phyloP scores from a whole-genome alignment of 2,329 filamentous ascomycete genomes.

The Aureobasidium leucospermi region DNA sequence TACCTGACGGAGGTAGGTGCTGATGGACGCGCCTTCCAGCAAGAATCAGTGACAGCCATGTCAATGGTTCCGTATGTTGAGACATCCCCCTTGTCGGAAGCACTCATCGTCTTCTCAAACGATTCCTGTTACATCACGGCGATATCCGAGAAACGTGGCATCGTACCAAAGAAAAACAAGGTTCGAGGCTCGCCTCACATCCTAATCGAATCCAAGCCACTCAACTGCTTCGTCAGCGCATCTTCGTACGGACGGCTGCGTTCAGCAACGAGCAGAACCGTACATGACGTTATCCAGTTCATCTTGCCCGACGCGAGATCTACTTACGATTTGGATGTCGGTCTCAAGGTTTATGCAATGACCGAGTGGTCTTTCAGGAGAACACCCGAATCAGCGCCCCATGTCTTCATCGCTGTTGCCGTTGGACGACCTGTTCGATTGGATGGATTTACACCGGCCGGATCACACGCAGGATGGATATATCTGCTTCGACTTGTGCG shows the following conservation, averaged over 20 bases:
- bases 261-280: neutral
- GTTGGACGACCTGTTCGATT: conserved; percentile 30
- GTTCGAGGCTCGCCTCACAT: conserved; percentile 36
- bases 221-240: conserved; percentile 44
- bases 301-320: conserved; percentile 12
- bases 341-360: conserved; percentile 54
- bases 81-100: neutral
- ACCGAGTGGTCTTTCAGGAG: conserved; percentile 53
- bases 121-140: conserved; percentile 42
- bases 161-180: conserved; percentile 34
- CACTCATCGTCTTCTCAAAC: neutral
- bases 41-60: conserved; percentile 28
- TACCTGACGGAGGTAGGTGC: conserved; percentile 29
- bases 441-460: conserved; percentile 3
- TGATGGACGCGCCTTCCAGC: conserved; percentile 24
- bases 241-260: conserved; percentile 32
- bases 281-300: neutral
- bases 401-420: conserved; percentile 55
- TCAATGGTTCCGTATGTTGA: conserved; percentile 3
- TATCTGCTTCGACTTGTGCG: conserved; percentile 25
- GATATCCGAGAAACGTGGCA: conserved; percentile 35
- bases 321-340: conserved; percentile 40
- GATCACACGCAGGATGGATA: conserved; percentile 40
- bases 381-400: conserved; percentile 25
- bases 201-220: conserved; percentile 36